These are phyloP conservation scores for Omphalotus olearius DNA, from an alignment of 1,284 basidiomycete genomes.

Conservation along the genomic window DNA sequence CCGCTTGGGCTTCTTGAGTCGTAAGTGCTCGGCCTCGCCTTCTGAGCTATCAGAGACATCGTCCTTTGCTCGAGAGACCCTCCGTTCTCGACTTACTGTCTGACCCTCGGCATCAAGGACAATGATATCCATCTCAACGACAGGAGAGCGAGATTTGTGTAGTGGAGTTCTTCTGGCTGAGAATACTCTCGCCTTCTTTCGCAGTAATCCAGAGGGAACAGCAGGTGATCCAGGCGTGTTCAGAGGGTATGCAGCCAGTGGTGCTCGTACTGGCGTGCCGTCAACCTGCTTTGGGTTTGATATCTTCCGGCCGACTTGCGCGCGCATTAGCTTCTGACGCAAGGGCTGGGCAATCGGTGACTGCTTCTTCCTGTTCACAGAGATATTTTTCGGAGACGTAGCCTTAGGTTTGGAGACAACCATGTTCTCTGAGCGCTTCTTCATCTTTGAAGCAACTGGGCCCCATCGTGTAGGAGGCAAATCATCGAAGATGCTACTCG, in stretches of 20 bases:
- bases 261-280: slow-evolving; percentile 32
- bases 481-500: slow-evolving; percentile 37
- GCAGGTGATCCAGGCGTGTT: slow-evolving; percentile 42
- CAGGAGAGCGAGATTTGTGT: slow-evolving; percentile 34
- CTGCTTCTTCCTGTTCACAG: slow-evolving; percentile 27
- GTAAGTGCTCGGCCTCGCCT: not conserved
- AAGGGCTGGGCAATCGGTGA: slow-evolving; percentile 22
- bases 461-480: slow-evolving; percentile 30
- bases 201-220: slow-evolving; percentile 16
- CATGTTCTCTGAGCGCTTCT: slow-evolving; percentile 37
- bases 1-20: not conserved
- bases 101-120: slow-evolving; percentile 56
- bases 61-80: slow-evolving; percentile 29
- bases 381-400: slow-evolving; percentile 24
- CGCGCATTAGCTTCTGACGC: slow-evolving; percentile 15
- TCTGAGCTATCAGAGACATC: slow-evolving; percentile 3
- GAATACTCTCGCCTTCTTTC: slow-evolving; percentile 24
- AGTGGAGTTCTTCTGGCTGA: slow-evolving; percentile 27
- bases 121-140: slow-evolving; percentile 63
- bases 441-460: slow-evolving; percentile 40
- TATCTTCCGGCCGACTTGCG: slow-evolving; percentile 2
- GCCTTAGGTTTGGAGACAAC: slow-evolving; percentile 11
- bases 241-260: slow-evolving; percentile 34
- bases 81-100: slow-evolving; percentile 50
- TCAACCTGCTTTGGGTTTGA: slow-evolving; percentile 7